Conservation (phyloP, 768 basidiomycete species). For the Lentinula lateritia region DNA sequence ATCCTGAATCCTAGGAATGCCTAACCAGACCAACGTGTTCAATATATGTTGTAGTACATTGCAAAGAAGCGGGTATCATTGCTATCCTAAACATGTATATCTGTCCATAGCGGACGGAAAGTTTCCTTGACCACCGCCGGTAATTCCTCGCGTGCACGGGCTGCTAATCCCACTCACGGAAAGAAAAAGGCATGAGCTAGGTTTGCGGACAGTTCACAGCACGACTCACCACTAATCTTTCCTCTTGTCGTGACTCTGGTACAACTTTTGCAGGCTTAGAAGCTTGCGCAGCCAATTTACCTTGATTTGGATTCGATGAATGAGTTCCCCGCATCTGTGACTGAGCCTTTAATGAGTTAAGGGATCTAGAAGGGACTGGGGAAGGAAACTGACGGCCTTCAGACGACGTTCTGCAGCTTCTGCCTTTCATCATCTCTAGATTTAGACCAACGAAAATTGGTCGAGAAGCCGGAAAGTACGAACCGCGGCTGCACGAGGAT, state of each 20-base stretch:
- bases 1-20: not conserved
- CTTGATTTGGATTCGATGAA: slow-evolving; percentile 40
- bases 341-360: slow-evolving; percentile 21
- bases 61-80: not conserved
- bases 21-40: not conserved
- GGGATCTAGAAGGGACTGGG: slow-evolving; percentile 10
- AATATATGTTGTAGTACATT: not conserved
- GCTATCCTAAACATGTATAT: not conserved
- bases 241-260: slow-evolving; percentile 29
- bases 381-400: slow-evolving; percentile 41
- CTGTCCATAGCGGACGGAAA: not conserved
- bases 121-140: not conserved
- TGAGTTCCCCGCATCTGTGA: slow-evolving; percentile 38
- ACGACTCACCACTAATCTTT: slow-evolving; percentile 36
- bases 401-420: slow-evolving; percentile 58
- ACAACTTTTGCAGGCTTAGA: slow-evolving; percentile 27
- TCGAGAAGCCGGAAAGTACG: not conserved
- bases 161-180: slow-evolving; percentile 30
- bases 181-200: slow-evolving; percentile 4
- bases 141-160: not conserved
- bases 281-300: slow-evolving; percentile 38
- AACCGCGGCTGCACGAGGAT: slow-evolving; percentile 47
- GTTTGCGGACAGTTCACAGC: not conserved
- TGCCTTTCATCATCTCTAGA: slow-evolving; percentile 19
- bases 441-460: not conserved